phyloP scores from a whole-genome alignment of 495 filamentous ascomycete species.

The Talaromyces borbonicus region DNA sequence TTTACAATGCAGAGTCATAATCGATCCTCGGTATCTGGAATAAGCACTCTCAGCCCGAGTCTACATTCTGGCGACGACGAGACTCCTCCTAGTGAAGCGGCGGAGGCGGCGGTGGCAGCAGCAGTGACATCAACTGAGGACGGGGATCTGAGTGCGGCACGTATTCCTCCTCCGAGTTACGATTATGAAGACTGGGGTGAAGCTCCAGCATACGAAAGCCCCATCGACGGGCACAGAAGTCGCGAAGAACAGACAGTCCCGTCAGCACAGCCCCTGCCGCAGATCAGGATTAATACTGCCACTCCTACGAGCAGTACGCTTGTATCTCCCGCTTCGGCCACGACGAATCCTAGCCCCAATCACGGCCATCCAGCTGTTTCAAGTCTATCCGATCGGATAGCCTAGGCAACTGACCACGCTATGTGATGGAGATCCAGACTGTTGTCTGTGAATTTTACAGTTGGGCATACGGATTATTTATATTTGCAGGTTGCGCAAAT shows the following conservation, averaged over 20 bases:
- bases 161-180: constrained; percentile 36
- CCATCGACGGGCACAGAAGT: constrained; percentile 14
- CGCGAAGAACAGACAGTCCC: constrained; percentile 14
- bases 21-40: constrained; percentile 28
- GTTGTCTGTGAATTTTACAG: no score
- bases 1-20: constrained; percentile 22
- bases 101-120: no score
- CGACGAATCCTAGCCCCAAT: neutral
- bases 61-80: constrained; percentile 20
- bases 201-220: constrained; percentile 34
- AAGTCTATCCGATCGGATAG: no score
- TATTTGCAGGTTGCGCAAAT: no score
- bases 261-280: constrained; percentile 23
- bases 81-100: constrained; percentile 15
- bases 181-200: constrained; percentile 41
- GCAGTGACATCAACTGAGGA: no score
- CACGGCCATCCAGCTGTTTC: no score
- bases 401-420: no score
- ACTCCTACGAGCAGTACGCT: constrained; percentile 25
- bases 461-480: no score
- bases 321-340: constrained; percentile 16
- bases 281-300: constrained; percentile 31
- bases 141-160: constrained; percentile 24
- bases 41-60: constrained; percentile 9
- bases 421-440: no score